Conservation (phyloP, 176 grass and related monocot genomes). For the Eragrostis curvula region DNA sequence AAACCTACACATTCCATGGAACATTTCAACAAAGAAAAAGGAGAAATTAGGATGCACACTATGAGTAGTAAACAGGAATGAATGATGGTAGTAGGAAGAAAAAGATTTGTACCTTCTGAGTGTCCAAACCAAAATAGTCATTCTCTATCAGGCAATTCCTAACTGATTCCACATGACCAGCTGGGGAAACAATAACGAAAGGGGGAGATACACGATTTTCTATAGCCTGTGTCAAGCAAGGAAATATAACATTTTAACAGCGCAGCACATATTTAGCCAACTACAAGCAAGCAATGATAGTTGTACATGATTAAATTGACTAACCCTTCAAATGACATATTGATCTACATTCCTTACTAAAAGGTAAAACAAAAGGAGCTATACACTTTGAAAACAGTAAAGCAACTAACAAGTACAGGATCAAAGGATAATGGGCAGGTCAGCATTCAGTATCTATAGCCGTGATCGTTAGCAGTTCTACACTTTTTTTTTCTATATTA, state of each 20-base stretch:
- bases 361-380: background rate
- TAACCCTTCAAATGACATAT: background rate
- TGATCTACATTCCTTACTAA: background rate
- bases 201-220: constrained; percentile 41
- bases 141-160: constrained; percentile 61
- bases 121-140: constrained; percentile 74
- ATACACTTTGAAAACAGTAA: background rate
- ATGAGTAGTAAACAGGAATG: background rate
- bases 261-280: constrained; percentile 19
- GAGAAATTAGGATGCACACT: background rate
- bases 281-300: background rate
- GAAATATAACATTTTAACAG: constrained; percentile 7
- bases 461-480: background rate
- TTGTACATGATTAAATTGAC: background rate
- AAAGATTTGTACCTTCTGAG: constrained; percentile 61
- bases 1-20: constrained; percentile 55
- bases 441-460: constrained; percentile 13
- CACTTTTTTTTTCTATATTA: constrained; percentile 10
- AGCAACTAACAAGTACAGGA: background rate
- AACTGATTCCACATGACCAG: constrained; percentile 52
- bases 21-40: background rate
- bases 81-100: background rate
- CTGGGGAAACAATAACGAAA: constrained; percentile 66
- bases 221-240: constrained; percentile 52
- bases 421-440: background rate